These are phyloP conservation scores for Quercus variabilis DNA, from an alignment of 306 rosid genomes.

Conservation along the genomic window DNA sequence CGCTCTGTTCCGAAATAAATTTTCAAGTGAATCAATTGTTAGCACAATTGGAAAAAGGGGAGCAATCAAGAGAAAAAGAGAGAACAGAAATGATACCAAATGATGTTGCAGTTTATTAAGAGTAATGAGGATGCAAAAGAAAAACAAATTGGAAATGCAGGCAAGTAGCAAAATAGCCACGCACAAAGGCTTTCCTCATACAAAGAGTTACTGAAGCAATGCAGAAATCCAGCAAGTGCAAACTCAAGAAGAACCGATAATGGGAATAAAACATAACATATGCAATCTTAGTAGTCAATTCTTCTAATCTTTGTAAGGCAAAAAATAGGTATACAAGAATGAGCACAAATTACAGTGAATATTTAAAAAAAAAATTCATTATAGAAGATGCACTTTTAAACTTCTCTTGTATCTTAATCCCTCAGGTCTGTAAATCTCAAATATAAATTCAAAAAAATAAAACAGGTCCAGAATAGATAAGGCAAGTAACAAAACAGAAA, in stretches of 20 bases:
- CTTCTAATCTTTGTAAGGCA: not conserved
- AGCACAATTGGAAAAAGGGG: not conserved
- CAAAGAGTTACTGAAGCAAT: not conserved
- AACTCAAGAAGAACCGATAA: not conserved
- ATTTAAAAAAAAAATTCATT: not conserved
- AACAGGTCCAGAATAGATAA: not conserved
- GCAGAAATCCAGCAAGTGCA: not conserved
- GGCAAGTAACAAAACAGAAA: not conserved
- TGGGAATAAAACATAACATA: not conserved
- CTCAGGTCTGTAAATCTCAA: not conserved
- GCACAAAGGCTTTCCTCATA: not conserved
- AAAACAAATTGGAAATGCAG: not conserved
- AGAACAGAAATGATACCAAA: not conserved
- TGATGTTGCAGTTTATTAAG: not conserved
- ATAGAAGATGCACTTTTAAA: not conserved
- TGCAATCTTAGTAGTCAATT: not conserved
- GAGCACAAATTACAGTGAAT: not conserved
- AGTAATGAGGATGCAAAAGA: not conserved
- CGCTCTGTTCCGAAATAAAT: slow-evolving; percentile 53
- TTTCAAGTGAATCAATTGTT: not conserved
- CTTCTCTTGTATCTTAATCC: not conserved
- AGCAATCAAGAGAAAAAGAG: not conserved
- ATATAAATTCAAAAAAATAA: not conserved
- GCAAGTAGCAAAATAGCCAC: not conserved
- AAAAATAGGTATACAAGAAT: not conserved